Evolutionary conservation across 306 rosid species (phyloP).

Genomic region (Fragaria ananassa): DNA sequence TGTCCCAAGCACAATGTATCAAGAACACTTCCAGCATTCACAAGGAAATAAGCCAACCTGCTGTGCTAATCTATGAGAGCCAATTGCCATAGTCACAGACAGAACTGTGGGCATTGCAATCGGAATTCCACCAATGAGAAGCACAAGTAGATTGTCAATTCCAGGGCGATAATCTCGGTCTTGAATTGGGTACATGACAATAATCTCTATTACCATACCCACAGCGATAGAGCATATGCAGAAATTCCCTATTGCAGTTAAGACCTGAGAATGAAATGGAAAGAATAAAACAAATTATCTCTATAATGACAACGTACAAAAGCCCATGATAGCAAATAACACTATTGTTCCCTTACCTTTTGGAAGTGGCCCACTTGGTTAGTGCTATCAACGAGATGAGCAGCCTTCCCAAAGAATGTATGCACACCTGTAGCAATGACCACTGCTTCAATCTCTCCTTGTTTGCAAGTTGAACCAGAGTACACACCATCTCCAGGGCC

Average conservation of each 20-base stretch:
- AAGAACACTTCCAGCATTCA: constrained; percentile 16
- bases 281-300: not conserved
- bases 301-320: not conserved
- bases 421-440: constrained; percentile 98
- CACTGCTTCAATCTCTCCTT: constrained; percentile 96
- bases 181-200: constrained; percentile 98
- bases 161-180: constrained; percentile 88
- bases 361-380: constrained; percentile 99
- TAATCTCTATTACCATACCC: constrained; percentile 87
- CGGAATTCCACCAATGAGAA: constrained; percentile 98
- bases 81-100: constrained; percentile 98
- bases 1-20: constrained; percentile 5
- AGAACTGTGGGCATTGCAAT: constrained; percentile 99
- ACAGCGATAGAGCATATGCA: constrained; percentile 94
- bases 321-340: not conserved
- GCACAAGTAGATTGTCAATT: constrained; percentile 94
- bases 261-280: constrained; percentile 50
- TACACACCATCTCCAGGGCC: constrained; percentile 97
- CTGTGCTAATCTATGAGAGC: constrained; percentile 92
- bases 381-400: constrained; percentile 93
- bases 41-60: constrained; percentile 56
- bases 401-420: constrained; percentile 97
- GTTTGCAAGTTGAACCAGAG: constrained; percentile 98
- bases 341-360: constrained; percentile 47
- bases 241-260: constrained; percentile 97